These are phyloP conservation scores for Yarrowia sp. DNA, from an alignment of 805 yeast genomes.

Conservation along the genomic window DNA sequence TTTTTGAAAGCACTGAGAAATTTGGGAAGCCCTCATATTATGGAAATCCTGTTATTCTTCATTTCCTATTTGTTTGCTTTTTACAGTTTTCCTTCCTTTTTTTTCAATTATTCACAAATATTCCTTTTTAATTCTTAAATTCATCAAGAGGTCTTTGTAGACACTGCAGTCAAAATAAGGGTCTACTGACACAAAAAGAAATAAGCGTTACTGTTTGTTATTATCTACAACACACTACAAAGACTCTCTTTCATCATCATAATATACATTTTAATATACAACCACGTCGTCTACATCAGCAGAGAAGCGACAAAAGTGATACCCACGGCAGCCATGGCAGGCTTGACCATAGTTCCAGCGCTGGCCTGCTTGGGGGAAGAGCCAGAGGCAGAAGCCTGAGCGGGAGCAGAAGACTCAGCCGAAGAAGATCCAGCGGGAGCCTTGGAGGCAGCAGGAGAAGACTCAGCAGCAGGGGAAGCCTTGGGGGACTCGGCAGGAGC, in stretches of 20 bases:
- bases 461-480: not conserved
- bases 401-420: not conserved
- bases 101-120: too few relatives aligned
- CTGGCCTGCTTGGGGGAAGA: conserved; percentile 1
- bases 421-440: not conserved
- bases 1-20: too few relatives aligned
- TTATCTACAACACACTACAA: not conserved
- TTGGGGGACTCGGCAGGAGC: not conserved
- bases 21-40: too few relatives aligned
- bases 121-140: too few relatives aligned
- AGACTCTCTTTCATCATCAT: not conserved
- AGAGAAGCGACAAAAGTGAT: conserved; percentile 3
- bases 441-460: not conserved
- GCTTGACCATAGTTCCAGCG: conserved; percentile 1
- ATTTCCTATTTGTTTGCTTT: too few relatives aligned
- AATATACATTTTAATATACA: not conserved
- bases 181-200: too few relatives aligned
- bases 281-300: not conserved
- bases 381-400: not conserved
- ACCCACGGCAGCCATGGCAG: conserved; percentile 9
- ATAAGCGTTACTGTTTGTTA: too few relatives aligned
- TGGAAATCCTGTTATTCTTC: too few relatives aligned
- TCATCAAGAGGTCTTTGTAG: too few relatives aligned
- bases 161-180: too few relatives aligned
- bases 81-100: too few relatives aligned